Conservation (phyloP, 805 yeast genomes). For the Spathaspora passalidarum region DNA sequence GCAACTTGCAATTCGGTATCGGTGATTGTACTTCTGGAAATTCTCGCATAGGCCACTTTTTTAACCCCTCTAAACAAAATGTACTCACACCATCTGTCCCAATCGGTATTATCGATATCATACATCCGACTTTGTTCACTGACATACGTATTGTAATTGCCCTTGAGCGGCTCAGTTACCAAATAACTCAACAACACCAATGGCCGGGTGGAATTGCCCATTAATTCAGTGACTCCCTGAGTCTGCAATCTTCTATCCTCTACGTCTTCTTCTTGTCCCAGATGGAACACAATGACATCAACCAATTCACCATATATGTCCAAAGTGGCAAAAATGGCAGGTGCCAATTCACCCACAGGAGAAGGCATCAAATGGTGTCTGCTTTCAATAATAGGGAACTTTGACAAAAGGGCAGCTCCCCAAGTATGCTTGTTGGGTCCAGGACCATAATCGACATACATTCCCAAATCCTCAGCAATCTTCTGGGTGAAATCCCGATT, state of each 20-base stretch:
- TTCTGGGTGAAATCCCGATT: conserved; percentile 91
- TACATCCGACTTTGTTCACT: conserved; percentile 81
- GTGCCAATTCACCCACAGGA: conserved; percentile 97
- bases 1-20: conserved; percentile 97
- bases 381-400: conserved; percentile 89
- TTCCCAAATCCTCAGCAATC: conserved; percentile 86
- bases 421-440: conserved; percentile 98
- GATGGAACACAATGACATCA: conserved; percentile 95
- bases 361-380: conserved; percentile 91
- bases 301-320: conserved; percentile 84
- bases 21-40: conserved; percentile 88
- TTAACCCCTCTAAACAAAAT: conserved; percentile 82
- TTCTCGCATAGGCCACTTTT: conserved; percentile 91
- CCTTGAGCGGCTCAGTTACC: conserved; percentile 83
- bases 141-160: conserved; percentile 90
- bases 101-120: conserved; percentile 89
- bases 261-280: conserved; percentile 96
- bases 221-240: conserved; percentile 66
- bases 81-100: conserved; percentile 99
- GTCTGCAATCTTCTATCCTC: conserved; percentile 91
- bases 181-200: conserved; percentile 82
- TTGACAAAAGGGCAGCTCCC: conserved; percentile 92
- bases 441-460: conserved; percentile 96
- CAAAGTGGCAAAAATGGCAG: conserved; percentile 94
- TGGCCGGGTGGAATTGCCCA: conserved; percentile 85